Evolutionary conservation across 2,329 filamentous ascomycete genomes (phyloP), one percentile per base, ranked within the genome.

Genomic region (Coniochaeta sp.): DNA sequence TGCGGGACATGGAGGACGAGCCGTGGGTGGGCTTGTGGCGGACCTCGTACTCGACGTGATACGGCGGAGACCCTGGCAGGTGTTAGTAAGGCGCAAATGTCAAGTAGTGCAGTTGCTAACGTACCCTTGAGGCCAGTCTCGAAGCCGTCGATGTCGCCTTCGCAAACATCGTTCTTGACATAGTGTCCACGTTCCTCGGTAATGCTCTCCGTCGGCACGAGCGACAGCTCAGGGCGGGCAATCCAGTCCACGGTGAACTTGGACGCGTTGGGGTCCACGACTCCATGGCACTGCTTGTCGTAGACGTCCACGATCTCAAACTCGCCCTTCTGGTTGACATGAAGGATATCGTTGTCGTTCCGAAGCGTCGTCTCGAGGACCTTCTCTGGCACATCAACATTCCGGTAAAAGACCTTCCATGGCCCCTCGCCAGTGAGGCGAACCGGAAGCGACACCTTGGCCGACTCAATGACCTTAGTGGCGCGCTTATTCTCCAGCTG

Each of bases 111-210:
- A 26, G 18, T 9, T 32, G 22, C 1, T 28, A 35, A 16, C 12
- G 70, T 79, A 81, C 90, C 92, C 65, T 81, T 81, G 55, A 99
- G 78, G 40, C 79, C 78, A 50, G 99, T 74, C 62, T 96, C 91
- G 51, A 96, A 84, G 3, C 85, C 83, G 66, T 96, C 92, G 62
- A 96, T 87, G 55, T 97, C 92, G 27, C 92, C 92, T 71, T 99
- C 91, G 63, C 94, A 99, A 27, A 99, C 86, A 55, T 91, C 85
- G 38, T 84, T 79, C 68, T 95, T 95, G 59, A 84, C 65, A 63
- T 85, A 87, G 30, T 76, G 75, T 26, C 75, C 73, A 8, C 72
- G 73, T 14, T 75, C 72, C 31, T 76, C 68, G 10, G 73, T 73
- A 46, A 89, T 76, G 46, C 83, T 79, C 4, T 82, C 75, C n/a